These are phyloP conservation scores for Mycena filopes DNA, from an alignment of 768 basidiomycete genomes.

Conservation along the genomic window DNA sequence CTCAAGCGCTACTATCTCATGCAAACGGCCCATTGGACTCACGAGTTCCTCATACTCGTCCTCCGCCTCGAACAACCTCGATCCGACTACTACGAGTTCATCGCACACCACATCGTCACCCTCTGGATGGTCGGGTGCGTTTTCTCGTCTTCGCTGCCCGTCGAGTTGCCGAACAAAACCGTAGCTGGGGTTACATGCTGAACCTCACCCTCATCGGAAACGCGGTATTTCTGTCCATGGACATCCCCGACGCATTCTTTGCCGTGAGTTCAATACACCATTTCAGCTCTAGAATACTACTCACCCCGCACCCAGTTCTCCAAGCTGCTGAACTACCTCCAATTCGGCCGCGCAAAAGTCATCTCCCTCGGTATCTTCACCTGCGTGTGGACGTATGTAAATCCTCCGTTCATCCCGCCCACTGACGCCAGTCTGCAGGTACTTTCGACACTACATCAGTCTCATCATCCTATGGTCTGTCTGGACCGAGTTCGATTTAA, in stretches of 20 bases:
- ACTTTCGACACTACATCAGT: conserved; percentile 94
- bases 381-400: conserved; percentile 81
- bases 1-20: conserved; percentile 95
- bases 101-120: conserved; percentile 92
- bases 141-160: not conserved
- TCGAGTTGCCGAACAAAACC: conserved; percentile 14
- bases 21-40: conserved; percentile 94
- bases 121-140: conserved; percentile 91
- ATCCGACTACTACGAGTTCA: conserved; percentile 90
- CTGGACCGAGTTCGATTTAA: conserved; percentile 77
- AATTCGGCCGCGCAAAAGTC: conserved; percentile 69
- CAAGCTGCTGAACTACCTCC: conserved; percentile 90
- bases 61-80: conserved; percentile 93
- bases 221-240: conserved; percentile 96
- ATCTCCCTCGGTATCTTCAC: conserved; percentile 74
- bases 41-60: conserved; percentile 88
- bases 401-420: not conserved
- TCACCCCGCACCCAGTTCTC: conserved; percentile 61
- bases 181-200: conserved; percentile 83
- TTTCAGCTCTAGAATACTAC: no score
- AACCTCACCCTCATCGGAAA: conserved; percentile 91
- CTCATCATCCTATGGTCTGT: conserved; percentile 88
- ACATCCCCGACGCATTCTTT: conserved; percentile 89
- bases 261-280: conserved; percentile 66
- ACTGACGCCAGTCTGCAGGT: conserved; percentile 56